These are phyloP conservation scores for Aquilaria yunnanensis DNA, from an alignment of 345 rosid species.

Conservation along the genomic window DNA sequence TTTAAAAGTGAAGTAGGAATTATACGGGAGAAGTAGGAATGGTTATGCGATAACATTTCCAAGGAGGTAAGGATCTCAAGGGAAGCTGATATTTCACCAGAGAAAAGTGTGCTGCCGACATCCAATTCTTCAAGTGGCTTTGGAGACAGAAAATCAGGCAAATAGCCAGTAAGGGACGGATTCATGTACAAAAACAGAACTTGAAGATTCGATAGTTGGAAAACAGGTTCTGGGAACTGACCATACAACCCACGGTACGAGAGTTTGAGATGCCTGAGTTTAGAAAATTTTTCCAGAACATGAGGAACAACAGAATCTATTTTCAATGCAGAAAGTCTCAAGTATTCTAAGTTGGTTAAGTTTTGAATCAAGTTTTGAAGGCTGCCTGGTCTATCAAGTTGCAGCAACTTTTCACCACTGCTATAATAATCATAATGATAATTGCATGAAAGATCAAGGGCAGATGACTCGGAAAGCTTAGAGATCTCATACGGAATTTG, in stretches of 20 bases:
- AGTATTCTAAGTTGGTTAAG: slow-evolving; percentile 6
- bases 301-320: slow-evolving; percentile 1
- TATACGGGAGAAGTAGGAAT: not conserved
- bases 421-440: not conserved
- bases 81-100: not conserved
- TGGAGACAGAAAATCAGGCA: not conserved
- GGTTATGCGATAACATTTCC: not conserved
- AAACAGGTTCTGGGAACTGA: not conserved
- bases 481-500: slow-evolving; percentile 17
- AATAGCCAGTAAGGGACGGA: not conserved
- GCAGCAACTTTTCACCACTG: too few relatives aligned
- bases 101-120: not conserved
- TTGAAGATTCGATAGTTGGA: not conserved
- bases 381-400: not conserved
- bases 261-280: too few relatives aligned
- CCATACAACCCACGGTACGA: not conserved
- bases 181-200: not conserved
- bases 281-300: not conserved
- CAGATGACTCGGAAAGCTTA: slow-evolving; percentile 11
- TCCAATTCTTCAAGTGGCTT: not conserved
- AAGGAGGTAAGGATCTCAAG: not conserved
- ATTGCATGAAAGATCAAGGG: slow-evolving; percentile 17
- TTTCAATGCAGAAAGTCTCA: slow-evolving; percentile 2
- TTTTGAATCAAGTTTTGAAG: not conserved
- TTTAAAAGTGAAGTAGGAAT: not conserved